A percentile compares a stretch with the other conserved stretches of the same genome.
Evolutionary conservation across 441 rosid genomes (phyloP).

Genomic region (Capsella rubella): DNA sequence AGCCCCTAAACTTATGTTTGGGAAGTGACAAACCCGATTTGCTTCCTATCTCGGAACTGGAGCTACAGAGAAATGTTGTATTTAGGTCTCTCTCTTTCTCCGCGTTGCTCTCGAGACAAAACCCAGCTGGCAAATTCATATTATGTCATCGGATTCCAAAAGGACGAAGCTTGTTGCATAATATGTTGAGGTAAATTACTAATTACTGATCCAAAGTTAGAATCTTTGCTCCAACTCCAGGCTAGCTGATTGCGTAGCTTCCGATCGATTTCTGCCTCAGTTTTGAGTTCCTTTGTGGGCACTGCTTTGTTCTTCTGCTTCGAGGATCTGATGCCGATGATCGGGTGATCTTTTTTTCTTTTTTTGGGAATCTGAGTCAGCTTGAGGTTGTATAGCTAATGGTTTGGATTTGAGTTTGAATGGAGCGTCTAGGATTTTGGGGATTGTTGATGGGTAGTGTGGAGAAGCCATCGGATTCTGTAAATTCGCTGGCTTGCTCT

Average conservation of each 20-base stretch:
- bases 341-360: not conserved
- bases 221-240: constrained; percentile 45
- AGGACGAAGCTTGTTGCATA: constrained; percentile 37
- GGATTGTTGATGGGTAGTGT: constrained; percentile 47
- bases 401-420: constrained; percentile 28
- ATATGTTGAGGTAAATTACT: constrained; percentile 32
- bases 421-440: constrained; percentile 48
- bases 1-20: constrained; percentile 17
- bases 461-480: constrained; percentile 41
- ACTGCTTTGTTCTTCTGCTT: constrained; percentile 21
- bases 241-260: constrained; percentile 39
- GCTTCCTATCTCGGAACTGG: constrained; percentile 34
- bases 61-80: constrained; percentile 26
- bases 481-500: constrained; percentile 29
- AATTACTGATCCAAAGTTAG: constrained; percentile 23
- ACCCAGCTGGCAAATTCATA: constrained; percentile 30
- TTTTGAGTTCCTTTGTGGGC: constrained; percentile 38
- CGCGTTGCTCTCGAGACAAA: constrained; percentile 31
- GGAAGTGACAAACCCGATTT: not conserved
- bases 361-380: constrained; percentile 11
- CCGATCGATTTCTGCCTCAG: constrained; percentile 26
- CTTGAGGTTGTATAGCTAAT: constrained; percentile 4
- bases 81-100: constrained; percentile 38
- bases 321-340: constrained; percentile 35
- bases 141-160: constrained; percentile 30